phyloP scores from a whole-genome alignment of 768 basidiomycete species.

The Leucosporidium yakuticum region DNA sequence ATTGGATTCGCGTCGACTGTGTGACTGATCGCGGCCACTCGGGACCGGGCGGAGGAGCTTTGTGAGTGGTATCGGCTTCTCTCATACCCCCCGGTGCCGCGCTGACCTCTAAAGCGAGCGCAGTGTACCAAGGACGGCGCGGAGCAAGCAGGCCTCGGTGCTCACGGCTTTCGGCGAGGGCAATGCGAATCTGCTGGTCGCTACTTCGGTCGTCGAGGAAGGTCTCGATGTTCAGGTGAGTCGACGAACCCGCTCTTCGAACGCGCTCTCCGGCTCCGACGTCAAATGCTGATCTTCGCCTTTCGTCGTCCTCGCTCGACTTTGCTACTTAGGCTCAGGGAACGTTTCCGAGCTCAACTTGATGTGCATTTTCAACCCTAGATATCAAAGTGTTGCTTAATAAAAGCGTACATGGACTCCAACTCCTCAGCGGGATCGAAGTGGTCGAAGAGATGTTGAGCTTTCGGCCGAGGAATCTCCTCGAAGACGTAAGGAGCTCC shows the following conservation, averaged over 20 bases:
- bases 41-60: not conserved
- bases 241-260: too few species aligned
- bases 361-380: too few species aligned
- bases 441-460: not conserved
- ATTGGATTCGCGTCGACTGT: slow-evolving; percentile 13
- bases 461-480: not conserved
- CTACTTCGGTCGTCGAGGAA: slow-evolving; percentile 18
- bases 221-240: slow-evolving; percentile 18
- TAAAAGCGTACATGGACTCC: not conserved
- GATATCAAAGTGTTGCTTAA: not conserved
- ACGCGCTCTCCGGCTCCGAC: too few species aligned
- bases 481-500: not conserved
- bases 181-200: slow-evolving; percentile 8
- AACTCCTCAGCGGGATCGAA: not conserved
- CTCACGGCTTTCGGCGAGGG: slow-evolving; percentile 9
- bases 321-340: too few species aligned
- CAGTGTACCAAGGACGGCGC: slow-evolving; percentile 11
- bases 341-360: too few species aligned
- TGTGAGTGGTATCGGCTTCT: not conserved
- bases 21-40: slow-evolving; percentile 14
- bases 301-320: too few species aligned
- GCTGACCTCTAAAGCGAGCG: not conserved
- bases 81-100: too few species aligned
- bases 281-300: too few species aligned
- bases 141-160: slow-evolving; percentile 9